phyloP scores from a whole-genome alignment of 2,329 filamentous ascomycete species.

The Claviceps sp. region DNA sequence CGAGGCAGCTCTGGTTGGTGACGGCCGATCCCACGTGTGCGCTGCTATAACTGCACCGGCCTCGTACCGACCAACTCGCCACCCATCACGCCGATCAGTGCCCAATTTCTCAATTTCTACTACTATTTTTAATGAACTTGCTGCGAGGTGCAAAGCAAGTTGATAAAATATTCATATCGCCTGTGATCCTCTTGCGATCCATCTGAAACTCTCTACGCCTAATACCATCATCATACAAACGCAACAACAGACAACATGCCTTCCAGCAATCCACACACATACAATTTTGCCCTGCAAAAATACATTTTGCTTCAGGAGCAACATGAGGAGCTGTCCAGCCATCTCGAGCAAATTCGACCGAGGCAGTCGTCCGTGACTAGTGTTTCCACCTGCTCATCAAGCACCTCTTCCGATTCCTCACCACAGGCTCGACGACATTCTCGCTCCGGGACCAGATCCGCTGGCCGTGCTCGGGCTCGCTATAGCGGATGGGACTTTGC shows the following conservation, averaged over 20 bases:
- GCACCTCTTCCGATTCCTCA: constrained; percentile 44
- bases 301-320: constrained; percentile 41
- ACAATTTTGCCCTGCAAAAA: constrained; percentile 37
- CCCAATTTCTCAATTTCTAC: constrained; percentile 3
- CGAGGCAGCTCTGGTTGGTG: constrained; percentile 5
- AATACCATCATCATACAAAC: background rate
- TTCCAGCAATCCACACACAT: constrained; percentile 16
- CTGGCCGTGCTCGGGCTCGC: constrained; percentile 16
- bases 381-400: constrained; percentile 30
- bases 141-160: constrained; percentile 7
- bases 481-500: constrained; percentile 21
- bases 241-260: constrained; percentile 15
- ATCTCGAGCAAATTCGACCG: constrained; percentile 37
- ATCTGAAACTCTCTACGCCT: background rate
- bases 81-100: constrained; percentile 1
- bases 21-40: constrained; percentile 1
- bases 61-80: background rate
- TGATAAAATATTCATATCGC: background rate
- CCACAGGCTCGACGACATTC: constrained; percentile 34
- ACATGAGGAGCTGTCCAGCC: constrained; percentile 37
- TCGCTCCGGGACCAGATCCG: constrained; percentile 16
- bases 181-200: background rate
- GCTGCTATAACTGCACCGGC: constrained; percentile 5
- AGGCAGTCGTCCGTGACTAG: constrained; percentile 20
- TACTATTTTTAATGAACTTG: background rate